A percentile compares a stretch with the other conserved stretches of the same genome.
phyloP scores from a whole-genome alignment of 495 filamentous ascomycete species.

The Letharia columbiana region DNA sequence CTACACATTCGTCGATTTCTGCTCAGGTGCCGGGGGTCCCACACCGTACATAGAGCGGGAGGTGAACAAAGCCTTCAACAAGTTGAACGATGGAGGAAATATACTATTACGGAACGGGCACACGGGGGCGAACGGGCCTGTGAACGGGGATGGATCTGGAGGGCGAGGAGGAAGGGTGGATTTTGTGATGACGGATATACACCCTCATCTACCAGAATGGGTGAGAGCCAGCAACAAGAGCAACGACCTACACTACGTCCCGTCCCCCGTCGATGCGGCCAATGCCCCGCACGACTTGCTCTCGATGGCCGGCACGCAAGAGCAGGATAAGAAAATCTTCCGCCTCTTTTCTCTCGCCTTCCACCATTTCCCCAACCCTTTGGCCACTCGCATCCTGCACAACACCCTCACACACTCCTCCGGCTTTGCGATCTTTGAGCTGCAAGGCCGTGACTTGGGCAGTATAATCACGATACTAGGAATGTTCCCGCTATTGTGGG shows the following conservation, averaged over 20 bases:
- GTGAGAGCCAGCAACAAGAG: conserved; percentile 38
- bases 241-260: conserved; percentile 47
- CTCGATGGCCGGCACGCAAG: conserved; percentile 9
- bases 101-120: conserved; percentile 3
- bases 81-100: conserved; percentile 23
- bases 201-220: conserved; percentile 58
- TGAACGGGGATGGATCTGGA: conserved; percentile 19
- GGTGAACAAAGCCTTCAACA: conserved; percentile 35
- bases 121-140: neutral
- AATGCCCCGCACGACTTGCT: conserved; percentile 41
- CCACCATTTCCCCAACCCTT: conserved; percentile 62
- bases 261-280: conserved; percentile 53
- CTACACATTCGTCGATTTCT: conserved; percentile 62
- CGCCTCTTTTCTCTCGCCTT: conserved; percentile 65
- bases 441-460: conserved; percentile 51
- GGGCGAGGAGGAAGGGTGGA: conserved; percentile 34
- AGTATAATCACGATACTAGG: conserved; percentile 46
- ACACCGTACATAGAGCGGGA: conserved; percentile 53
- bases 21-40: conserved; percentile 63
- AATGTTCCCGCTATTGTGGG: conserved; percentile 45
- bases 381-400: conserved; percentile 48
- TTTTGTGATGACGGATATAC: conserved; percentile 62
- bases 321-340: conserved; percentile 36
- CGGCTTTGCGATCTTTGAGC: conserved; percentile 67
- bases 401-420: conserved; percentile 55